Conservation (phyloP, 345 rosid genomes). For the Linum usitatissimum region DNA sequence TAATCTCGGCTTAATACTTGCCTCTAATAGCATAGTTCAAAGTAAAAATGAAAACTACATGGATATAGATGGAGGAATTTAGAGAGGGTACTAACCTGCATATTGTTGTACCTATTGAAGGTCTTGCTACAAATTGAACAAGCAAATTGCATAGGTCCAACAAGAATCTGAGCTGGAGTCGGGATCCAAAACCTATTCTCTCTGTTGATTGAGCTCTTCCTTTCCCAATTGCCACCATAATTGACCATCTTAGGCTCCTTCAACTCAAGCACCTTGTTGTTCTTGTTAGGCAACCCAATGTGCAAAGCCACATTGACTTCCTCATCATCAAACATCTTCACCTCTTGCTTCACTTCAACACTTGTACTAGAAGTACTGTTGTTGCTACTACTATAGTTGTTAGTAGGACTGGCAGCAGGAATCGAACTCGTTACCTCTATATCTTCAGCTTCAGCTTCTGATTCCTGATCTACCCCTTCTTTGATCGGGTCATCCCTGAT, state of each 20-base stretch:
- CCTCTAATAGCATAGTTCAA: background rate
- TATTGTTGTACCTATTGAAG: slow-evolving; percentile 83
- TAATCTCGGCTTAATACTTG: background rate
- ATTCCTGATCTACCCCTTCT: too few relatives aligned
- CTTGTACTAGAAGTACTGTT: background rate
- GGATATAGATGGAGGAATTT: background rate
- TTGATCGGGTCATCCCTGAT: slow-evolving; percentile 11
- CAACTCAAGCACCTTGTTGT: background rate
- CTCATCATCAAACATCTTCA: slow-evolving; percentile 11
- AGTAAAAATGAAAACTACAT: background rate
- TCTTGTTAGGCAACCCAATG: slow-evolving; percentile 48
- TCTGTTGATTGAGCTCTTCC: slow-evolving; percentile 19
- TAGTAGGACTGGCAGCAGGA: background rate
- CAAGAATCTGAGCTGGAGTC: slow-evolving; percentile 67
- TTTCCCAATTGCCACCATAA: background rate
- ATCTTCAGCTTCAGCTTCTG: slow-evolving; percentile 23
- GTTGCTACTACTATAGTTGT: too few relatives aligned
- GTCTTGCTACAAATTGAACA: slow-evolving; percentile 67
- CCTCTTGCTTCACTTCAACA: slow-evolving; percentile 24
- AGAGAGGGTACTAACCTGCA: slow-evolving; percentile 48
- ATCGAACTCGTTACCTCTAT: slow-evolving; percentile 6
- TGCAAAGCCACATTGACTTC: slow-evolving; percentile 46
- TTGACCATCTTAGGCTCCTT: background rate
- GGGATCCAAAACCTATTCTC: slow-evolving; percentile 78
- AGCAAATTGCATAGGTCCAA: slow-evolving; percentile 76